Evolutionary conservation across 345 rosid species (phyloP).

Genomic region (Erucastrum elatum): DNA sequence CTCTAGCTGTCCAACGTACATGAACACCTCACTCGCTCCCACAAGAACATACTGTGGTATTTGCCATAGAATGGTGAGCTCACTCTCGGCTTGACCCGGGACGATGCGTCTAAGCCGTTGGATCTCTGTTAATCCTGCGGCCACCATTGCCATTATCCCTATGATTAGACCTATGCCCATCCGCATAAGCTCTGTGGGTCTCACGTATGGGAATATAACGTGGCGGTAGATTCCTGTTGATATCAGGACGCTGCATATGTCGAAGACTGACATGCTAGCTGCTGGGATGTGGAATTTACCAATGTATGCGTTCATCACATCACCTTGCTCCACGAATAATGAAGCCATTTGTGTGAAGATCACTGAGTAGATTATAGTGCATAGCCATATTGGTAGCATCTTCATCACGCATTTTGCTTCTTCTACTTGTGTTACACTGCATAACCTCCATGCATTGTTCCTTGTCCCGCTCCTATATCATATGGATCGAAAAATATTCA

Average conservation of each 20-base stretch:
- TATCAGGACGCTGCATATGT: constrained; percentile 70
- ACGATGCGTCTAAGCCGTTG: constrained; percentile 48
- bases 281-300: constrained; percentile 76
- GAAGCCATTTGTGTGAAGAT: constrained; percentile 81
- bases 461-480: constrained; percentile 16
- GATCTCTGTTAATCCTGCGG: constrained; percentile 76
- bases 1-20: constrained; percentile 92
- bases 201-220: constrained; percentile 63
- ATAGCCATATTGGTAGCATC: constrained; percentile 66
- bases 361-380: constrained; percentile 73
- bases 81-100: constrained; percentile 54
- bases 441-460: constrained; percentile 63
- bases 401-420: constrained; percentile 74
- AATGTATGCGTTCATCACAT: constrained; percentile 58
- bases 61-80: constrained; percentile 83
- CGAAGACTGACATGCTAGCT: constrained; percentile 91
- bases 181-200: constrained; percentile 75
- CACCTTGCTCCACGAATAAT: constrained; percentile 69
- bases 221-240: constrained; percentile 72
- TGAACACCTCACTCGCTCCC: constrained; percentile 85
- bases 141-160: constrained; percentile 77
- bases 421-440: constrained; percentile 88
- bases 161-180: constrained; percentile 85
- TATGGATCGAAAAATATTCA: background rate
- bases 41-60: constrained; percentile 79